Base-by-base conservation (phyloP, 306 rosid species). In the Sesbania bispinosa region DNA sequence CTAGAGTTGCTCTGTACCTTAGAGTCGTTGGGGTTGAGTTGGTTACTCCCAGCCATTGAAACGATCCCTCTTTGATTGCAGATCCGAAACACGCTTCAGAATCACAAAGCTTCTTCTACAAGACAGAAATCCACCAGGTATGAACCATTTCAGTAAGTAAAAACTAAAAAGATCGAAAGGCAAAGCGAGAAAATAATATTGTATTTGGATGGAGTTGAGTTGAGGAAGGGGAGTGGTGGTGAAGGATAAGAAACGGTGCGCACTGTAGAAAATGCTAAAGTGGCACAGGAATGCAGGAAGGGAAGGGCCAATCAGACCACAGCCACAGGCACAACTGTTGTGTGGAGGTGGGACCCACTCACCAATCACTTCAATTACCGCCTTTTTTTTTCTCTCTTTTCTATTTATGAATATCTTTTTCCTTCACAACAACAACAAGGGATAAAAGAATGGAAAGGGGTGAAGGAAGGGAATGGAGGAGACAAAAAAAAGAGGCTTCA, bases 11-110 rank as follows among this genome's bases (percentile, higher is more conserved):
- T n/a, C n/a, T n/a, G 11, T 58, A 77, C 97, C 96, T 35, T 88
- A 47, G 97, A 88, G 55, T 91, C 97, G 42, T 67, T 88, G 77
- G 84, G 74, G 81, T 91, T 82, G 73, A 87, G 82, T 76, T 88
- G 87, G 67, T 85, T 81, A 75, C 77, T 81, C 54, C 85, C 97
- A 51, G 88, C 90, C 97, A 91, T 91, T 67, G 77, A 41, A 81
- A 24, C 46, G 68, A 50, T 75, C 73, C n/a, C n/a, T 13, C 63
- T 9, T 50, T 30, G 26, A 64, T 27, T 51, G 69, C 27, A 78
- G 82, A 89, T 84, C 85, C 43, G 21, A 2, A 39, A 71, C 42
- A 68, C 58, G 58, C 10, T 54, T 14, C 20, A 69, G 6, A 45
- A 73, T 66, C 62, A 71, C 60, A 69, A 67, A 54, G 2, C 5